Conservation (phyloP, 257 asterid genomes). For the Primulina tabacum region DNA sequence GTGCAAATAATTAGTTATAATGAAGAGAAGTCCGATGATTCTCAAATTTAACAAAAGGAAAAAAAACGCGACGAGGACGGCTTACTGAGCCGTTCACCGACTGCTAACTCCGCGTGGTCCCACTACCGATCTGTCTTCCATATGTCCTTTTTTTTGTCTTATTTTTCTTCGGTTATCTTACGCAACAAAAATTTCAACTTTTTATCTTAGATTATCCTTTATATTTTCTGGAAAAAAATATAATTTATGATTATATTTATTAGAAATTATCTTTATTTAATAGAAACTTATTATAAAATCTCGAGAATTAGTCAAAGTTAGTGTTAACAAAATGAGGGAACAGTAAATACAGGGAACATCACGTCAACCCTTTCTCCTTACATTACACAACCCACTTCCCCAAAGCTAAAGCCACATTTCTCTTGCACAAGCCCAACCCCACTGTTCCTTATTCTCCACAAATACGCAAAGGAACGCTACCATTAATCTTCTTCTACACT, state of each 20-base stretch:
- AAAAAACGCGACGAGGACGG: not conserved
- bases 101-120: slow-evolving; percentile 34
- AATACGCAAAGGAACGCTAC: not conserved
- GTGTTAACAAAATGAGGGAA: too few relatives aligned
- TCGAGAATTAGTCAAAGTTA: too few relatives aligned
- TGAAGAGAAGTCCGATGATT: too few relatives aligned
- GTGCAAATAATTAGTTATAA: too few relatives aligned
- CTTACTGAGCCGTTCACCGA: slow-evolving; percentile 12
- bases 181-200: not conserved
- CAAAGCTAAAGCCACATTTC: not conserved
- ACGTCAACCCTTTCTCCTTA: not conserved
- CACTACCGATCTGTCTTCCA: slow-evolving; percentile 31
- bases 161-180: too few relatives aligned
- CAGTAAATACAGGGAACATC: not conserved
- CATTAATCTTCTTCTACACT: slow-evolving; percentile 13
- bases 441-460: not conserved
- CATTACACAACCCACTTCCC: slow-evolving; percentile 30
- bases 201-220: too few relatives aligned
- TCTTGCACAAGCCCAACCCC: slow-evolving; percentile 12
- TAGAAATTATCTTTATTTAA: too few relatives aligned
- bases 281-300: too few relatives aligned
- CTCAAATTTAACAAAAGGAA: too few relatives aligned
- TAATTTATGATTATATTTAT: too few relatives aligned
- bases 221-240: too few relatives aligned
- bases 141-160: not conserved